Evolutionary conservation across 768 basidiomycete species (phyloP).

Genomic region (Imleria badia): DNA sequence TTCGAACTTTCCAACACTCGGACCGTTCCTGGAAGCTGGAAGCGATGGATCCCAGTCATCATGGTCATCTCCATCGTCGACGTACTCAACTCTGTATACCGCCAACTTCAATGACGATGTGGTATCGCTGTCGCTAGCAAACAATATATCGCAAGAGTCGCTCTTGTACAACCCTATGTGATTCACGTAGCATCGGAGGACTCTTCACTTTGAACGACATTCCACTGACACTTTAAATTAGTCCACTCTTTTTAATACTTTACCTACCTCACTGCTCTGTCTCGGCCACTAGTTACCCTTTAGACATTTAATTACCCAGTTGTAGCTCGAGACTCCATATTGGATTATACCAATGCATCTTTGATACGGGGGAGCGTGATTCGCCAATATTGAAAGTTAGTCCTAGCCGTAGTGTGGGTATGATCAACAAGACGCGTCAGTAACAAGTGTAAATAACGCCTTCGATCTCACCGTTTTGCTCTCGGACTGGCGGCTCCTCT

Average conservation of each 20-base stretch:
- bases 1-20: constrained; percentile 8
- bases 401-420: background rate
- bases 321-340: background rate
- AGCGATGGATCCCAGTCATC: constrained; percentile 18
- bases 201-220: background rate
- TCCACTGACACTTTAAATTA: background rate
- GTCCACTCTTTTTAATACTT: constrained; percentile 9
- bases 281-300: background rate
- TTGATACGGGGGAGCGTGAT: background rate
- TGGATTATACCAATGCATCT: background rate
- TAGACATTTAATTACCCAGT: constrained; percentile 1
- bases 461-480: constrained; percentile 13
- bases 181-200: constrained; percentile 9
- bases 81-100: constrained; percentile 17
- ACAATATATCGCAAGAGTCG: constrained; percentile 9
- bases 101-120: constrained; percentile 7
- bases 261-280: background rate
- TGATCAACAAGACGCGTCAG: constrained; percentile 16
- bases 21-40: constrained; percentile 16
- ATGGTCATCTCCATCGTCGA: constrained; percentile 27
- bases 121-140: constrained; percentile 4
- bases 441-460: constrained; percentile 30
- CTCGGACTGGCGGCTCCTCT: constrained; percentile 20
- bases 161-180: constrained; percentile 18
- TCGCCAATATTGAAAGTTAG: background rate